Evolutionary conservation across 2,329 filamentous ascomycete species (phyloP), one percentile per base, ranked within the genome.

Genomic region (Nothophaeocryptopus gaeumannii): DNA sequence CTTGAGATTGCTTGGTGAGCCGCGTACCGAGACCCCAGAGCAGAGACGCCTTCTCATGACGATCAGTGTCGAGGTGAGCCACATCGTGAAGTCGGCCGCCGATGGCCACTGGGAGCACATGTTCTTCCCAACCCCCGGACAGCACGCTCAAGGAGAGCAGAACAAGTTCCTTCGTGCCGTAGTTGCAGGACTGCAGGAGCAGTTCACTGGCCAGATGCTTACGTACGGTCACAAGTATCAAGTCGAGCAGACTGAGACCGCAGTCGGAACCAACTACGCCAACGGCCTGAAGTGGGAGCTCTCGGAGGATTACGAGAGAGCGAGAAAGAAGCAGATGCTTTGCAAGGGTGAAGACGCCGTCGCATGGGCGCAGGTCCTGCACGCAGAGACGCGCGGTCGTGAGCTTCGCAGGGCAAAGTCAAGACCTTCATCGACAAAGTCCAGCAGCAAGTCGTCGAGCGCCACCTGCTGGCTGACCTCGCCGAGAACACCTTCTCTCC

Each of bases 131-230:
- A 60, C 66, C 14, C 61, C n/a, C n/a, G n/a, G n/a, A n/a, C n/a
- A n/a, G n/a, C n/a, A n/a, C n/a, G n/a, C n/a, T n/a, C n/a, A n/a
- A n/a, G n/a, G n/a, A n/a, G n/a, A n/a, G n/a, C n/a, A n/a, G n/a
- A n/a, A n/a, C n/a, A n/a, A n/a, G n/a, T n/a, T n/a, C 0, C 67
- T 85, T 3, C 73, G 81, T 0, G 79, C 81, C 0, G 69, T 78
- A 0, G 67, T 83, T 1, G 79, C 83, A 45, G 74, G 78, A 32
- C 62, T 74, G 1, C 75, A 78, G 39, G 48, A 64, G 0, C 63
- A 69, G 0, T 85, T 84, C 54, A 68, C 75, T 0, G 54, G 69
- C 0, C 47, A 67, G 1, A 76, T 83, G 65, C 58, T 61, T 0
- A 39, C 58, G 0, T 48, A 60, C 0, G 80, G 81, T 0, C 72